Conservation (phyloP, 106 monocot genomes). For the Phalaenopsis aphrodite region DNA sequence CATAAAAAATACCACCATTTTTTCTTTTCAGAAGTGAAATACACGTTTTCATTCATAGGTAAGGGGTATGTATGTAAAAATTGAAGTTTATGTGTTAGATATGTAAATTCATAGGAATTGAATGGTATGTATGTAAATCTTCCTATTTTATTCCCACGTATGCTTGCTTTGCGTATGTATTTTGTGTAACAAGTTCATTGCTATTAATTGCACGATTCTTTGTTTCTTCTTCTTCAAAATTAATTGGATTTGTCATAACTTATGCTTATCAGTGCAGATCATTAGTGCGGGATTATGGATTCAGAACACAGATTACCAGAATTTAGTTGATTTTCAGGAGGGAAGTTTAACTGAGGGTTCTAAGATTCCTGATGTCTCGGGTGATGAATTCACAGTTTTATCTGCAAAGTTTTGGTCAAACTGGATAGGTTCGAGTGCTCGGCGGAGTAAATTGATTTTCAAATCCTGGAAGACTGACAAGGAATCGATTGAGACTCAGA, state of each 20-base stretch:
- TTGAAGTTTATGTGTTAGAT: too few relatives aligned
- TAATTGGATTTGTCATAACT: slow-evolving; percentile 1
- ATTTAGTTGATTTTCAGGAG: slow-evolving; percentile 22
- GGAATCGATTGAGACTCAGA: slow-evolving; percentile 50
- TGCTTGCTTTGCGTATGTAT: neutral
- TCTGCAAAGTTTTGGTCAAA: slow-evolving; percentile 63
- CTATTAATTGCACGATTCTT: neutral
- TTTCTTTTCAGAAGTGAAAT: too few relatives aligned
- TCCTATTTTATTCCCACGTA: neutral
- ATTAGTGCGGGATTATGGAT: slow-evolving; percentile 64
- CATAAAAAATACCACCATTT: too few relatives aligned
- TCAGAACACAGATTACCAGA: slow-evolving; percentile 29
- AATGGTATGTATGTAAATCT: too few relatives aligned
- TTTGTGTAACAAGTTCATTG: neutral
- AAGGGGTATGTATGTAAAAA: too few relatives aligned
- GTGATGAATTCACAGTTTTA: slow-evolving; percentile 49
- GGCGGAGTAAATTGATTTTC: slow-evolving; percentile 56
- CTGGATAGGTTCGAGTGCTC: slow-evolving; percentile 61
- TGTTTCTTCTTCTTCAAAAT: neutral
- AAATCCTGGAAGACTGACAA: slow-evolving; percentile 74
- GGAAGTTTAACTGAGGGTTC: slow-evolving; percentile 20
- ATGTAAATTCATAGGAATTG: too few relatives aligned
- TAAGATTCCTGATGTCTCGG: slow-evolving; percentile 36
- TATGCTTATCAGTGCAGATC: slow-evolving; percentile 42
- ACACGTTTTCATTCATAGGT: too few relatives aligned